Evolutionary conservation across 1,139 yeast species (phyloP).

Genomic region (Lodderomyces margitis): DNA sequence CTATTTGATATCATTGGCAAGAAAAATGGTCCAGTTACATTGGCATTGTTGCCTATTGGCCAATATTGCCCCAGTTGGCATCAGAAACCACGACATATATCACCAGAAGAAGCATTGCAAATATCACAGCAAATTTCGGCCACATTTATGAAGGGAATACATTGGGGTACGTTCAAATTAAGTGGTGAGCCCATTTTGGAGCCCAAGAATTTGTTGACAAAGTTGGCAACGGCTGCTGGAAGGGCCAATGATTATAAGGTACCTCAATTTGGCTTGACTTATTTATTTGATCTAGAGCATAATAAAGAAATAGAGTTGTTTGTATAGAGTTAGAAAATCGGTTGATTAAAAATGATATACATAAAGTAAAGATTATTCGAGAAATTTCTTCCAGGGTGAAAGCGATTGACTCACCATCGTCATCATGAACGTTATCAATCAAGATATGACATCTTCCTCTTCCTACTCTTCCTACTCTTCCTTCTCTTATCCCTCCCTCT

Average conservation of each 20-base stretch:
- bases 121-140: conserved; percentile 66
- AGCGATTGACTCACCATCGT: no score
- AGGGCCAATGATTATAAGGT: conserved; percentile 24
- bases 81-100: conserved; percentile 82
- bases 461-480: not conserved
- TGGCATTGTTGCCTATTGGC: conserved; percentile 87
- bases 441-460: no score
- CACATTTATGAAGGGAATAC: conserved; percentile 75
- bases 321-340: conserved; percentile 8
- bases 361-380: no score
- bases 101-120: conserved; percentile 72
- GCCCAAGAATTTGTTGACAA: conserved; percentile 52
- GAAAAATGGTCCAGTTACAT: conserved; percentile 59
- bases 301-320: conserved; percentile 15
- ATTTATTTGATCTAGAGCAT: conserved; percentile 29
- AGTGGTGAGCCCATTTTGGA: conserved; percentile 87
- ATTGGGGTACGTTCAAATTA: conserved; percentile 92
- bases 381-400: no score
- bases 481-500: not conserved
- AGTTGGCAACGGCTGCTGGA: conserved; percentile 22
- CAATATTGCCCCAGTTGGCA: conserved; percentile 97
- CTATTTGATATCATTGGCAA: conserved; percentile 64
- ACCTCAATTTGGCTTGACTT: conserved; percentile 46
- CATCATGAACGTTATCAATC: no score
- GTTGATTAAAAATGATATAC: no score